Evolutionary conservation across 805 yeast genomes (phyloP).

Genomic region (Hyphopichia homilentoma): DNA sequence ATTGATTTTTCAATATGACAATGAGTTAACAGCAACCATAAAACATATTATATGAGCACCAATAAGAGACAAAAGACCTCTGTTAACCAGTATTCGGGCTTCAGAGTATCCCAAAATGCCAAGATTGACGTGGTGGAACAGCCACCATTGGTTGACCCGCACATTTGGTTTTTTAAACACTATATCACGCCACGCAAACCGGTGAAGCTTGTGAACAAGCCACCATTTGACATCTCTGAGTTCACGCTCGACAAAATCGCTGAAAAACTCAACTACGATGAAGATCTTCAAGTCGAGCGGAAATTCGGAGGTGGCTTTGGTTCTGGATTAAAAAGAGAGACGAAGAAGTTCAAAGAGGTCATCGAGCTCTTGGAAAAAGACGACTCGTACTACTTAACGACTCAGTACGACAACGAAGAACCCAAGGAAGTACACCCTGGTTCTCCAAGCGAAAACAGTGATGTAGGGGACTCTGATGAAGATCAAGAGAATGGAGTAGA

Average conservation of each 20-base stretch:
- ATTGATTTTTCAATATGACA: no score
- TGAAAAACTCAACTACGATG: constrained; percentile 32
- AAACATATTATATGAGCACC: no score
- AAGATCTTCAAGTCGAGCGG: constrained; percentile 53
- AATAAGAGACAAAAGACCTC: background rate
- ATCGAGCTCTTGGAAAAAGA: constrained; percentile 37
- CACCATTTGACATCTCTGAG: constrained; percentile 15
- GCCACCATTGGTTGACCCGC: background rate
- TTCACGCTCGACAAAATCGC: constrained; percentile 35
- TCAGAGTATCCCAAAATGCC: background rate
- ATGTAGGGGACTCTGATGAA: constrained; percentile 9
- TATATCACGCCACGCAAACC: constrained; percentile 47
- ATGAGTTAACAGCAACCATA: no score
- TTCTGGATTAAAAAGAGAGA: constrained; percentile 51
- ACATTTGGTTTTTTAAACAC: constrained; percentile 27
- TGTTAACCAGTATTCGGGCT: constrained; percentile 1
- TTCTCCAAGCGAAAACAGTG: constrained; percentile 1
- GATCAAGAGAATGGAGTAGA: constrained; percentile 6
- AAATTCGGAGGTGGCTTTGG: constrained; percentile 64
- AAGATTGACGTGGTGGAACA: background rate
- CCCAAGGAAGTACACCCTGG: constrained; percentile 13
- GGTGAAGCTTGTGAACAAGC: constrained; percentile 33
- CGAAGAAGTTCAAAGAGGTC: constrained; percentile 49
- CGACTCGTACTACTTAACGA: constrained; percentile 56
- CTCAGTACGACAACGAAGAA: constrained; percentile 50